A percentile compares a stretch with the other conserved stretches of the same genome.
These are phyloP conservation scores for Apophysomyces sp. DNA, from an alignment of 371 early-diverging fungal species.

Conservation along the genomic window DNA sequence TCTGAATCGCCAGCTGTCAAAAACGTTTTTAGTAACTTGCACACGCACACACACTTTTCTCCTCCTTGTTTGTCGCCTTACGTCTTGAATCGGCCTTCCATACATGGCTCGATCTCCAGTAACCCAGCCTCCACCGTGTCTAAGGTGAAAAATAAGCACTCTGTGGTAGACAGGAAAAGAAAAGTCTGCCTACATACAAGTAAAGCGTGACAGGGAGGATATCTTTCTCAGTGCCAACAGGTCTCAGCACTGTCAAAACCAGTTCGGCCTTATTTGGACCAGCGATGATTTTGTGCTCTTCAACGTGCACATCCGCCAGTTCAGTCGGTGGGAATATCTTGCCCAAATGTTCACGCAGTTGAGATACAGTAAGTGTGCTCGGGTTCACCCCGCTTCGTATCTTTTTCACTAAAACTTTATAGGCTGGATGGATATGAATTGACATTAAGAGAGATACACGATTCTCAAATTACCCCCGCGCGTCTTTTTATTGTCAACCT, in stretches of 20 bases:
- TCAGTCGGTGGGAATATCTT: neutral
- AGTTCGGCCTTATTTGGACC: neutral
- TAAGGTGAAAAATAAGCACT: no score
- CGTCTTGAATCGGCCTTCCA: neutral
- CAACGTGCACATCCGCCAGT: neutral
- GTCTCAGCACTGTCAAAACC: conserved; percentile 8
- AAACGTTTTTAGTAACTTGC: no score
- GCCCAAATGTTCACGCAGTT: neutral
- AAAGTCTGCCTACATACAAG: conserved; percentile 9
- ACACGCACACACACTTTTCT: no score
- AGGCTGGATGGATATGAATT: neutral
- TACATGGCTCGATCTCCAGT: conserved; percentile 1
- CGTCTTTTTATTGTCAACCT: no score
- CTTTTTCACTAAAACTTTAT: neutral
- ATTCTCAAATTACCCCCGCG: neutral
- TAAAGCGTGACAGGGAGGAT: conserved; percentile 14
- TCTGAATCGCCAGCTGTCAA: conserved; percentile 4
- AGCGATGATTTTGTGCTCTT: neutral
- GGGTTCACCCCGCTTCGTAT: neutral
- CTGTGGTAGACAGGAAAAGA: no score
- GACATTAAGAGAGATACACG: neutral
- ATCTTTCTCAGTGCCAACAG: conserved; percentile 10
- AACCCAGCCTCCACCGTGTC: conserved; percentile 20
- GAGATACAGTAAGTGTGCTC: neutral
- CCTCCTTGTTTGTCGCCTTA: conserved; percentile 1